Evolutionary conservation across 2,329 filamentous ascomycete genomes (phyloP).

Genomic region (Aspergillus ochraceus): DNA sequence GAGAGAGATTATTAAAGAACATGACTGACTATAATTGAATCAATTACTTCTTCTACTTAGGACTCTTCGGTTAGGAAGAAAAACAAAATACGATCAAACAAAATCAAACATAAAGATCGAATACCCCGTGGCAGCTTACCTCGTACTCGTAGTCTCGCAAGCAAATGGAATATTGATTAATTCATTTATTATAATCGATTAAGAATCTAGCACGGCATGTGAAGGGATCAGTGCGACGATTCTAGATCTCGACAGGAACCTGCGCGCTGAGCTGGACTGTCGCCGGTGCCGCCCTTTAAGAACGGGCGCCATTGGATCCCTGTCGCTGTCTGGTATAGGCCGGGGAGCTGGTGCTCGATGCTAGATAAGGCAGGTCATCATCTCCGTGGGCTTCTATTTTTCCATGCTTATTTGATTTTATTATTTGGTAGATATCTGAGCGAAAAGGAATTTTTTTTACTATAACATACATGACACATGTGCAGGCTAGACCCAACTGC

Average conservation of each 20-base stretch:
- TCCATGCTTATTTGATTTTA: neutral
- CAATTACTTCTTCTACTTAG: too few species aligned
- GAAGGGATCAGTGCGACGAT: slow-evolving; percentile 19
- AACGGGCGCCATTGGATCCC: neutral
- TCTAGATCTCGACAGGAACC: slow-evolving; percentile 20
- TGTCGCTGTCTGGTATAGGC: slow-evolving; percentile 1
- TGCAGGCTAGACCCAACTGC: slow-evolving; percentile 8
- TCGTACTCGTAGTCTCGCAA: neutral
- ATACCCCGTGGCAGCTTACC: neutral
- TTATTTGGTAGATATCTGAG: neutral
- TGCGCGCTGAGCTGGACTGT: slow-evolving; percentile 6
- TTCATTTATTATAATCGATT: neutral
- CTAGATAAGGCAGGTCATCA: neutral
- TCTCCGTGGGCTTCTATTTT: neutral
- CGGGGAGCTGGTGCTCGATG: neutral
- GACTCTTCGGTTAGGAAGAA: too few species aligned
- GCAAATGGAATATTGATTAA: neutral
- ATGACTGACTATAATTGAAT: too few species aligned
- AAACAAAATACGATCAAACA: too few species aligned
- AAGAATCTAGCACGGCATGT: slow-evolving; percentile 2
- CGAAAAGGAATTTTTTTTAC: neutral
- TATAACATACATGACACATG: slow-evolving; percentile 18
- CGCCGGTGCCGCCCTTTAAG: slow-evolving; percentile 5
- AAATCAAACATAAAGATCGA: neutral
- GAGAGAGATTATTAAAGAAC: too few species aligned